These are phyloP conservation scores for Amborella trichopoda DNA, from an alignment of 164 flowering plant genomes.

Conservation along the genomic window DNA sequence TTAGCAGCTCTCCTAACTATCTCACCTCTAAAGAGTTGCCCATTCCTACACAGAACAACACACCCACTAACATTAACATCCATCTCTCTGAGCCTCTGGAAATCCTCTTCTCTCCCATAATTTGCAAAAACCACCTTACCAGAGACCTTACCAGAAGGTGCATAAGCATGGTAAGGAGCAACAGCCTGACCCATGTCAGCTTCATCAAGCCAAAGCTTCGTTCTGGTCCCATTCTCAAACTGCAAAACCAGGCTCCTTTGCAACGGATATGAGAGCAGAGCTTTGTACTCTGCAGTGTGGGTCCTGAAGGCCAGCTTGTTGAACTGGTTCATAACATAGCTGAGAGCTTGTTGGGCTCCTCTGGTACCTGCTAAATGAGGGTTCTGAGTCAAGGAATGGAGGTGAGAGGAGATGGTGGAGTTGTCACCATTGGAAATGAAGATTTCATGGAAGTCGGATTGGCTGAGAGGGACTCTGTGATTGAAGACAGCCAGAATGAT, in stretches of 20 bases:
- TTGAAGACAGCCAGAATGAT: neutral
- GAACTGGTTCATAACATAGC: slow-evolving; percentile 38
- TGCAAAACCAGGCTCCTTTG: slow-evolving; percentile 33
- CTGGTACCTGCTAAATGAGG: slow-evolving; percentile 88
- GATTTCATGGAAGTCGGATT: slow-evolving; percentile 18
- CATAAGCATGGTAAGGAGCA: slow-evolving; percentile 80
- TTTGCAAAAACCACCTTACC: slow-evolving; percentile 55
- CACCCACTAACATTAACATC: slow-evolving; percentile 65
- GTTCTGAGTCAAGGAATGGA: slow-evolving; percentile 54
- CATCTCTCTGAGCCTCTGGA: slow-evolving; percentile 24
- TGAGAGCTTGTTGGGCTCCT: slow-evolving; percentile 20
- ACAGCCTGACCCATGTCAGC: slow-evolving; percentile 4
- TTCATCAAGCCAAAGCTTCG: slow-evolving; percentile 19
- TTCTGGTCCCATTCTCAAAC: slow-evolving; percentile 25
- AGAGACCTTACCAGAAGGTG: slow-evolving; percentile 59
- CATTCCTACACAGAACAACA: slow-evolving; percentile 49
- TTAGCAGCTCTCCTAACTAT: slow-evolving; percentile 52
- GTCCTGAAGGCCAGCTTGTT: slow-evolving; percentile 29
- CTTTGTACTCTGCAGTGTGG: slow-evolving; percentile 22
- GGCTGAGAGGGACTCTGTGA: slow-evolving; percentile 9
- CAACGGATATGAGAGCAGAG: slow-evolving; percentile 63
- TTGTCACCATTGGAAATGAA: slow-evolving; percentile 54
- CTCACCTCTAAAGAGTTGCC: slow-evolving; percentile 38
- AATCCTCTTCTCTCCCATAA: slow-evolving; percentile 63
- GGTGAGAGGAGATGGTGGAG: slow-evolving; percentile 57